Evolutionary conservation across 371 early-diverging fungal genomes (phyloP), one percentile per base, ranked within the genome.

Genomic region (Apophysomyces trapeziformis): DNA sequence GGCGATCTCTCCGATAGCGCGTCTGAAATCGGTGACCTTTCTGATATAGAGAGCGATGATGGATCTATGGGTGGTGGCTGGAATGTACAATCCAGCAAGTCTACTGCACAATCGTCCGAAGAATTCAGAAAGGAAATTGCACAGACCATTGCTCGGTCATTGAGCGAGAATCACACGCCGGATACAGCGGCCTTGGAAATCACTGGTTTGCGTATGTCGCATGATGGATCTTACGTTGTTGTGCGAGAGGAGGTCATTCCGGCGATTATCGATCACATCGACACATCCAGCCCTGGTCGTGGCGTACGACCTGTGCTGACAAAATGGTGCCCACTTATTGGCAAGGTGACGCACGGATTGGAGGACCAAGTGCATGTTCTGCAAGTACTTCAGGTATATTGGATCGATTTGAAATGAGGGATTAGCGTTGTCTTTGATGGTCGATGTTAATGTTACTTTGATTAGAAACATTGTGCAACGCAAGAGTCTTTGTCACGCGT

Each of bases 201-300:
- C 37, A 96, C 95, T 61, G 90, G 95, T 7, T 77, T 95, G 65
- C 93, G 96, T 67, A 92, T 97, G 92, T 91, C 96, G 6, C 89
- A 87, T 68, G 92, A 97, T 72, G 89, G 92, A 32, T 88, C 87
- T 11, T 95, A 93, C 67, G 82, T 86, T 21, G 91, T 93, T 73
- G 85, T 96, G 67, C 84, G 96, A 26, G 85, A 83, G 39, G 84
- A 87, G 1, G 85, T 94, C 32, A 84, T 93, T 35, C 93, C 92
- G 9, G 75, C 79, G 7, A 73, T 91, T 21, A 65, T 92, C 56
- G 73, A 75, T n/a, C 82, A 86, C 37, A 79, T 93, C 63, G 87
- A 87, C 57, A 63, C 72, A 6, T 69, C 67, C 13, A 82, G 76
- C 43, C 70, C 77, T 16, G 69, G 62, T 32, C 39, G 59, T 35